phyloP scores from a whole-genome alignment of 2,329 filamentous ascomycete genomes.

The Paracorniculantispora psalliotae region DNA sequence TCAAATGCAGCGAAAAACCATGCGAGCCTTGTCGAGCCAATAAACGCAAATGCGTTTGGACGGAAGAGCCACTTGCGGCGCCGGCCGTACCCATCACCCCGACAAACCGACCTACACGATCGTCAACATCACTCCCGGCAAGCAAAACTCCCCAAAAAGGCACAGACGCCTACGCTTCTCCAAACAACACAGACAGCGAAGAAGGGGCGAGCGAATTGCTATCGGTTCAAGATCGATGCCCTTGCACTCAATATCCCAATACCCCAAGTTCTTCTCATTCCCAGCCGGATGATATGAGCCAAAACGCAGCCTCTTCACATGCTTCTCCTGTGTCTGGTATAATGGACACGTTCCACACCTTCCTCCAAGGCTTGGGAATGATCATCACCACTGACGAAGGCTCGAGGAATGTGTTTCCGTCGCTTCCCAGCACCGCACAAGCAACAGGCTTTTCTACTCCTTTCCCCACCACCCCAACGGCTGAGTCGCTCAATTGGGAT shows the following conservation, averaged over 20 bases:
- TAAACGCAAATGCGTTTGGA: neutral
- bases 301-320: neutral
- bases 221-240: neutral
- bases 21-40: neutral
- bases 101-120: neutral
- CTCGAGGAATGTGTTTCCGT: neutral
- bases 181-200: neutral
- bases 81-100: neutral
- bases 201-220: neutral
- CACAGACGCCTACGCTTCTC: neutral
- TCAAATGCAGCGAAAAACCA: neutral
- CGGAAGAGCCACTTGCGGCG: neutral
- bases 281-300: neutral
- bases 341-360: neutral
- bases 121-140: neutral
- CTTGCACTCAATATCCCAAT: neutral
- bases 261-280: neutral
- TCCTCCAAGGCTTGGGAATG: neutral
- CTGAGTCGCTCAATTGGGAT: neutral
- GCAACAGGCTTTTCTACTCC: neutral
- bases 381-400: neutral
- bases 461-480: neutral
- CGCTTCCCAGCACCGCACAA: neutral
- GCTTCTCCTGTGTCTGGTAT: neutral
- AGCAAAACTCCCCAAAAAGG: neutral